Conservation (phyloP, 1,284 basidiomycete species). For the Limonomyces culmigenus region DNA sequence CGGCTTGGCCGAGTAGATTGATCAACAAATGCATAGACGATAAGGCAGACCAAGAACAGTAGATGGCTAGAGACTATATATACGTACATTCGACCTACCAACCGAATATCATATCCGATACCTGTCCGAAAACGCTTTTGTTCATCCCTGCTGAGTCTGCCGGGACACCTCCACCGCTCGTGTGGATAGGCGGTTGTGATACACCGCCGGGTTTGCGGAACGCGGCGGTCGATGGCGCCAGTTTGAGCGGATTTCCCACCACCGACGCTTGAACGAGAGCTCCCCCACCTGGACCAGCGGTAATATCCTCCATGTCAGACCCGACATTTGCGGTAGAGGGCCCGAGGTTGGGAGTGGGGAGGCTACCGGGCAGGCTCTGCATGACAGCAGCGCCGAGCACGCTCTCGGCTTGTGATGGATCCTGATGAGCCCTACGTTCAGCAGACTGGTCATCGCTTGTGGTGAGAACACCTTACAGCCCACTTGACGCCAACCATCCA, state of each 20-base stretch:
- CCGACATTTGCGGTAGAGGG: neutral
- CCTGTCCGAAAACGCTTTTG: conserved; percentile 49
- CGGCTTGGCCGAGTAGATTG: too few species aligned
- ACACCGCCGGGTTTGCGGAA: conserved; percentile 29
- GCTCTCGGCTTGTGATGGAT: conserved; percentile 36
- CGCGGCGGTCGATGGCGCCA: conserved; percentile 52
- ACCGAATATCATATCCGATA: conserved; percentile 63
- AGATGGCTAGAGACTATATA: too few species aligned
- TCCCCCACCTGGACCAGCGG: neutral
- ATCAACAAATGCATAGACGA: too few species aligned
- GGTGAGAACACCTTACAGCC: conserved; percentile 38
- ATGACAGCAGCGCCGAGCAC: conserved; percentile 25
- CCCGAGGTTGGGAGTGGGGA: neutral
- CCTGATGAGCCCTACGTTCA: conserved; percentile 20
- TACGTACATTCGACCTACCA: conserved; percentile 29
- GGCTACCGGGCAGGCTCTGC: conserved; percentile 2
- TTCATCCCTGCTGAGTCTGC: conserved; percentile 9
- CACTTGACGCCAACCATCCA: conserved; percentile 76
- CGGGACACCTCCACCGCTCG: neutral
- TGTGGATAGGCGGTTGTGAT: neutral
- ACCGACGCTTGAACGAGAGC: conserved; percentile 12
- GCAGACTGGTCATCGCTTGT: conserved; percentile 1
- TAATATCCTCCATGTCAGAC: neutral
- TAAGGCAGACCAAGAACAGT: too few species aligned
- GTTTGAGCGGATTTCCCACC: conserved; percentile 46